Percentiles rank a stretch among this genome's conserved stretches.
These are phyloP conservation scores for Fusarium cicatricum DNA, from an alignment of 2,329 filamentous ascomycete species.

Conservation along the genomic window DNA sequence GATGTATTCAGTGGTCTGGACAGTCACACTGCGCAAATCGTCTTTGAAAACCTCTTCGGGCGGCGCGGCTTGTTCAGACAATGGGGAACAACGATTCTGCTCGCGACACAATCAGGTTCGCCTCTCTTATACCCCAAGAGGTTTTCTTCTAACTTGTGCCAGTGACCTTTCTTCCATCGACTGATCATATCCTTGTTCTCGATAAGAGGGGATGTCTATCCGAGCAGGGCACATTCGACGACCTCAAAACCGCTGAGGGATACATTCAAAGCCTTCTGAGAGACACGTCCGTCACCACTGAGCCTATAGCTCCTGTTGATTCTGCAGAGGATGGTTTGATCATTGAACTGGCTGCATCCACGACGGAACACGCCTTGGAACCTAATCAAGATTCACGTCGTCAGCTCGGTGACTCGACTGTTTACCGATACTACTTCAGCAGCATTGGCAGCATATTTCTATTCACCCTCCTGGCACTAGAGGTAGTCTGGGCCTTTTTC, in stretches of 20 bases:
- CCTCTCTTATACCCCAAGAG: not conserved
- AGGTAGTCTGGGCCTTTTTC: conserved; percentile 40
- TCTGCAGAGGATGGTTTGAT: not conserved
- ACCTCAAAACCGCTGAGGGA: conserved; percentile 14
- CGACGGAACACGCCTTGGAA: conserved; percentile 26
- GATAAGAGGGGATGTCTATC: conserved; percentile 20
- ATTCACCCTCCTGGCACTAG: conserved; percentile 31
- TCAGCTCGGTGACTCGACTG: conserved; percentile 41
- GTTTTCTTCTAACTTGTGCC: not conserved
- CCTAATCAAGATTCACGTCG: conserved; percentile 34
- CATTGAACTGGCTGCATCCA: conserved; percentile 26
- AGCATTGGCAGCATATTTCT: conserved; percentile 40
- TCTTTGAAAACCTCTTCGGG: conserved; percentile 45
- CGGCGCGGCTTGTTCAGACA: conserved; percentile 40
- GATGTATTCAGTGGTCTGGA: conserved; percentile 52
- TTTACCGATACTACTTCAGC: conserved; percentile 44
- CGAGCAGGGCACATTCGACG: conserved; percentile 46
- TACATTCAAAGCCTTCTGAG: conserved; percentile 17
- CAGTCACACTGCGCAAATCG: conserved; percentile 42
- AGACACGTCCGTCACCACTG: not conserved
- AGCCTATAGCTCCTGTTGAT: too few species aligned
- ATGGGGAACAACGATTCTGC: conserved; percentile 47
- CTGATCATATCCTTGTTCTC: conserved; percentile 38
- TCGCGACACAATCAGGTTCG: conserved; percentile 48
- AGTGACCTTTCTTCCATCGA: conserved; percentile 44